Conservation (phyloP, 2,329 filamentous ascomycete genomes). For the Colletotrichum sp. region DNA sequence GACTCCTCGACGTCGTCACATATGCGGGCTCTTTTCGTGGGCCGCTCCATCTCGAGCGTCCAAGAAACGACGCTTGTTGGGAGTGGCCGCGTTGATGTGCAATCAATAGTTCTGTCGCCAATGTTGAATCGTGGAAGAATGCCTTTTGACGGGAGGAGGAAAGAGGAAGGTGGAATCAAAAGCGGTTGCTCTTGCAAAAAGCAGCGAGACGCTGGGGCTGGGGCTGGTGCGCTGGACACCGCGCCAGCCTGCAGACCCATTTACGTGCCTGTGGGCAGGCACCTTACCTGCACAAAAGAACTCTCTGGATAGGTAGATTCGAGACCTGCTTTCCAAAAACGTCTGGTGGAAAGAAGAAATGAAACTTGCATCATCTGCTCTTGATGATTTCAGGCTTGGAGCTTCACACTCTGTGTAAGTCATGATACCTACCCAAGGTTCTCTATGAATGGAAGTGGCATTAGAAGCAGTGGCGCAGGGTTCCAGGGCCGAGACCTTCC, state of each 20-base stretch:
- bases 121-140: background rate
- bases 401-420: background rate
- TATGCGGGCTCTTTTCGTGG: constrained; percentile 33
- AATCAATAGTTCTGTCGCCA: background rate
- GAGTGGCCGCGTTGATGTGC: background rate
- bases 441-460: background rate
- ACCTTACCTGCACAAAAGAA: background rate
- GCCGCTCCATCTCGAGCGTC: constrained; percentile 29
- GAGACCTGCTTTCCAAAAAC: background rate
- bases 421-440: background rate
- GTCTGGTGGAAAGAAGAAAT: background rate
- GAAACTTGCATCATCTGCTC: background rate
- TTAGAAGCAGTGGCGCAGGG: background rate
- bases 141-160: background rate
- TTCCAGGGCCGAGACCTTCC: background rate
- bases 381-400: background rate
- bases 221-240: background rate
- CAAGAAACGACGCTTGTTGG: background rate
- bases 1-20: background rate
- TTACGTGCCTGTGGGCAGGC: background rate
- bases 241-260: background rate
- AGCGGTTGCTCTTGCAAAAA: background rate
- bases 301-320: background rate
- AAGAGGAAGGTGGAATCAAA: background rate
- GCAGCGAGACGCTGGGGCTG: background rate